Conservation (phyloP, 2,329 filamentous ascomycete species). For the Phyllosticta capitalensis region DNA sequence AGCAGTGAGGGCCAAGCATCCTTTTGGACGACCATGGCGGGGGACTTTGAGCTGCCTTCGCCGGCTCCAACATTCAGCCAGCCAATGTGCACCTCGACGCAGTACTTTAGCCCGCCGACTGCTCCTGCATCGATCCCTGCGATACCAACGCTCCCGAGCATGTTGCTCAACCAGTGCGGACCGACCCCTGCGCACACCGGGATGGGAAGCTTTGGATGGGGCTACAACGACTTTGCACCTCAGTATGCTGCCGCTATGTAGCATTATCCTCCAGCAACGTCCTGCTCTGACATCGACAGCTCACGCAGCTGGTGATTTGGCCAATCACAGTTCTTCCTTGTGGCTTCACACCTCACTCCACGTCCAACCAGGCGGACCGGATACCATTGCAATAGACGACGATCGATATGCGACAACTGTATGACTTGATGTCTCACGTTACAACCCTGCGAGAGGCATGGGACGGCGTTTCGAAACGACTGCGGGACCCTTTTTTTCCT, state of each 20-base stretch:
- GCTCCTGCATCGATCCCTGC: slow-evolving; percentile 64
- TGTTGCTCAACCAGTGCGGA: slow-evolving; percentile 75
- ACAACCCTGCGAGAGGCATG: slow-evolving; percentile 30
- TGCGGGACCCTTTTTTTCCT: slow-evolving; percentile 32
- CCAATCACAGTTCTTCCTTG: slow-evolving; percentile 21
- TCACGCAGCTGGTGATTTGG: slow-evolving; percentile 30
- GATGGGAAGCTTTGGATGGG: slow-evolving; percentile 74
- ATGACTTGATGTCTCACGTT: slow-evolving; percentile 37
- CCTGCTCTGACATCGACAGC: slow-evolving; percentile 21
- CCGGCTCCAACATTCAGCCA: slow-evolving; percentile 73
- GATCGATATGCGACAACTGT: slow-evolving; percentile 30
- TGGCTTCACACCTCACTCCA: background rate
- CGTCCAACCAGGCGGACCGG: slow-evolving; percentile 26
- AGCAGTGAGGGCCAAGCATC: slow-evolving; percentile 61
- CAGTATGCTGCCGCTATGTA: slow-evolving; percentile 72
- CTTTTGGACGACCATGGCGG: slow-evolving; percentile 70
- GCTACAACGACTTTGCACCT: slow-evolving; percentile 63
- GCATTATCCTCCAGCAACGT: slow-evolving; percentile 46
- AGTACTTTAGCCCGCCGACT: slow-evolving; percentile 72
- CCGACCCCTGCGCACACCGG: slow-evolving; percentile 52
- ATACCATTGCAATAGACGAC: slow-evolving; percentile 28
- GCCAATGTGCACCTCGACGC: slow-evolving; percentile 60
- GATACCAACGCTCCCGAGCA: slow-evolving; percentile 68
- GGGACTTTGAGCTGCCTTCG: slow-evolving; percentile 65
- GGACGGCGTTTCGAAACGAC: slow-evolving; percentile 46